phyloP scores from a whole-genome alignment of 208 protist species.

The Trypanosoma platydactyli region DNA sequence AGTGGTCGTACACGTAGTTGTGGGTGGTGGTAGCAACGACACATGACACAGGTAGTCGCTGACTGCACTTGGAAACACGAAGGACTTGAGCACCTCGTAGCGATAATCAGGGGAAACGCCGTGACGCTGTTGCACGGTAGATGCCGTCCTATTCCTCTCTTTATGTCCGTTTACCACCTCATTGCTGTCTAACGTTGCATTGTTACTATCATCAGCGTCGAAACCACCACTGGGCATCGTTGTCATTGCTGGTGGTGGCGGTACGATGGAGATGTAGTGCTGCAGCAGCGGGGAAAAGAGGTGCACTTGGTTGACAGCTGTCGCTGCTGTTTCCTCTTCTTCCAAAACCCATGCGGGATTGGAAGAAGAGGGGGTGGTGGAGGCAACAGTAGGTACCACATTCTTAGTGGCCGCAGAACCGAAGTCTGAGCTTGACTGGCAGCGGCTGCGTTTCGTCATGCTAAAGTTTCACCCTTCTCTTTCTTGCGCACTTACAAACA shows the following conservation, averaged over 20 bases:
- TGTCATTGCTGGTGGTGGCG: not conserved
- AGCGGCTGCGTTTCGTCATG: slow-evolving; percentile 10
- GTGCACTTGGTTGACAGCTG: slow-evolving; percentile 29
- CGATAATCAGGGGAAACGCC: slow-evolving; percentile 3
- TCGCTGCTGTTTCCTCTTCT: not conserved
- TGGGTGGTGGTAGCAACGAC: not conserved
- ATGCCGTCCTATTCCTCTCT: not conserved
- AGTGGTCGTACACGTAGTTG: not conserved
- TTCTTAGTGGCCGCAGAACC: not conserved
- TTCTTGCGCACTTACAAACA: not conserved
- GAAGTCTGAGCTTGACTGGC: not conserved
- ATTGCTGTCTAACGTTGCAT: not conserved
- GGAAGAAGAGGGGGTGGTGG: slow-evolving; percentile 2
- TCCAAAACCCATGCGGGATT: not conserved
- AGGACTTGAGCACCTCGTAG: slow-evolving; percentile 14
- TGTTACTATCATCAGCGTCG: not conserved
- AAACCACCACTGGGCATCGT: too few relatives aligned
- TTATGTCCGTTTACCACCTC: not conserved
- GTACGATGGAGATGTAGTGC: slow-evolving; percentile 32
- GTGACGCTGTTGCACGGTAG: not conserved
- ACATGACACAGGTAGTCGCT: slow-evolving; percentile 18
- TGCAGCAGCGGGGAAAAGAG: slow-evolving; percentile 49
- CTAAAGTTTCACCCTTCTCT: too few relatives aligned
- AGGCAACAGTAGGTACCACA: not conserved
- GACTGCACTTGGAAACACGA: slow-evolving; percentile 25